phyloP scores from a whole-genome alignment of 2,329 filamentous ascomycete species.

The Periconia macrospinosa region DNA sequence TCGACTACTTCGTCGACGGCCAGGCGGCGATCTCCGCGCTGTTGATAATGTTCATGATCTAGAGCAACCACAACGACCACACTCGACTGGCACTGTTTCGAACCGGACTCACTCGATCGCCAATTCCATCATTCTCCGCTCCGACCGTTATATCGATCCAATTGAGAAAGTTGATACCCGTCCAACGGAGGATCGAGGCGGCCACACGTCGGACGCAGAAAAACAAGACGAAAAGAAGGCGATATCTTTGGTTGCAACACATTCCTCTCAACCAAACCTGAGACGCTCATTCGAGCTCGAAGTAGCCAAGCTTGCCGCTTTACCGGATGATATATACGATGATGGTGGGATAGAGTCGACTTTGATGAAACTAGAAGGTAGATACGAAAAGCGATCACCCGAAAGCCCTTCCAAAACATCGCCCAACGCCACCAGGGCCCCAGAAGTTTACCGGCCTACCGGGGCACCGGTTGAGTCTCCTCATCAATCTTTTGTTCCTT shows the following conservation, averaged over 20 bases:
- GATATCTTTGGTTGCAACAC: constrained; percentile 51
- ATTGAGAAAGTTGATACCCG: constrained; percentile 10
- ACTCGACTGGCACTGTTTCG: constrained; percentile 54
- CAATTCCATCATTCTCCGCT: constrained; percentile 41
- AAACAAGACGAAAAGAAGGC: constrained; percentile 24
- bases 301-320: constrained; percentile 81
- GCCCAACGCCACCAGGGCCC: constrained; percentile 17
- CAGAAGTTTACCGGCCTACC: constrained; percentile 25
- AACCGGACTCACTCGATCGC: constrained; percentile 46
- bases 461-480: constrained; percentile 19
- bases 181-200: constrained; percentile 11
- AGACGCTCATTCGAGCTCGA: constrained; percentile 82
- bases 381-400: constrained; percentile 60
- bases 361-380: constrained; percentile 87
- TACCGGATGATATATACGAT: constrained; percentile 78
- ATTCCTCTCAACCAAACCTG: constrained; percentile 58
- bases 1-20: constrained; percentile 49
- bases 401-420: constrained; percentile 10
- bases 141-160: constrained; percentile 30
- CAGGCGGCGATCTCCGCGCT: constrained; percentile 52
- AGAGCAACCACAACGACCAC: constrained; percentile 43
- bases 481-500: constrained; percentile 19
- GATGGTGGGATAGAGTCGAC: constrained; percentile 91
- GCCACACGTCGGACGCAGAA: constrained; percentile 3
- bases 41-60: constrained; percentile 52